phyloP scores from a whole-genome alignment of 1,139 yeast genomes.

The Hansenula anomala region DNA sequence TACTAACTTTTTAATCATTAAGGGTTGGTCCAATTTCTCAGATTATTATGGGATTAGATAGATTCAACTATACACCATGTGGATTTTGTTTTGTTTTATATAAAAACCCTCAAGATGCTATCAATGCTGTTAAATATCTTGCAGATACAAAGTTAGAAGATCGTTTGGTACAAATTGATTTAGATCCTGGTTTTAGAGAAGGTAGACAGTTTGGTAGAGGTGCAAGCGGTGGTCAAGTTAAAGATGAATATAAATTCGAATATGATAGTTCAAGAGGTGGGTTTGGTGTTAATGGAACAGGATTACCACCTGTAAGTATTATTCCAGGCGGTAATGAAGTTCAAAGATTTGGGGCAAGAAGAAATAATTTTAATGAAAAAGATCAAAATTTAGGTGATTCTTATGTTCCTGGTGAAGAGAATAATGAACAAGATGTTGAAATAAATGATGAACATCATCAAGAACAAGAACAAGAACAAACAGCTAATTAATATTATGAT shows the following conservation, averaged over 20 bases:
- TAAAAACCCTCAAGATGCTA: constrained; percentile 60
- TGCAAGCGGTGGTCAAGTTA: constrained; percentile 79
- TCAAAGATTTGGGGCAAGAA: constrained; percentile 24
- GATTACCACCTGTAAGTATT: too few relatives aligned
- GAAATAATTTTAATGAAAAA: constrained; percentile 8
- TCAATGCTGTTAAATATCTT: constrained; percentile 76
- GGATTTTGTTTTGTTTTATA: constrained; percentile 93
- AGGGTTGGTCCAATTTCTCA: constrained; percentile 64
- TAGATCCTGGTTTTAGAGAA: constrained; percentile 92
- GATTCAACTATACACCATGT: constrained; percentile 86
- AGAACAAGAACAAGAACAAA: too few relatives aligned
- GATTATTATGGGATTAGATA: constrained; percentile 90
- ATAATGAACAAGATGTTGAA: constrained; percentile 4
- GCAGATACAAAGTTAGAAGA: constrained; percentile 82
- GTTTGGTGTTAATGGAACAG: constrained; percentile 45
- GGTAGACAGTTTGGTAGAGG: constrained; percentile 97
- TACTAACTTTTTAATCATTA: too few relatives aligned
- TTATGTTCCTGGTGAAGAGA: constrained; percentile 14
- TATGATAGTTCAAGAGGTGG: constrained; percentile 39
- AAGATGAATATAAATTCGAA: constrained; percentile 52
- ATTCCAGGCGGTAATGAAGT: background rate
- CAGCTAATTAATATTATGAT: too few relatives aligned
- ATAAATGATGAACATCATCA: too few relatives aligned
- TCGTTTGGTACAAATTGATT: constrained; percentile 70
- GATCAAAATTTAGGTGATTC: constrained; percentile 9